Base-by-base conservation (phyloP, 176 grass and related monocot species). In the Luzula sylvatica region DNA sequence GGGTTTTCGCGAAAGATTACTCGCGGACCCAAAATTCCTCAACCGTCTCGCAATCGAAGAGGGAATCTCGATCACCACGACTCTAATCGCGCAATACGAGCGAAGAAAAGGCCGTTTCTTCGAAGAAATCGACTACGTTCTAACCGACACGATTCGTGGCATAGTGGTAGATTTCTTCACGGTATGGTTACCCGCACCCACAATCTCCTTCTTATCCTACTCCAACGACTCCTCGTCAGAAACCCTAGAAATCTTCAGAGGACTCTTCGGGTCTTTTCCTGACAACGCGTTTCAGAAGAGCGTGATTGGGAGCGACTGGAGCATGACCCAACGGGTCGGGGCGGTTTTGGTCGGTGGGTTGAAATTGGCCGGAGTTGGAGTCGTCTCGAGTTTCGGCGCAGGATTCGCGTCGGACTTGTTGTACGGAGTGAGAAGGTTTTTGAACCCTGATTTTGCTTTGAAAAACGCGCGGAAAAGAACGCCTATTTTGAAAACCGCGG, bases 241-340 rank as follows among this genome's bases (percentile, higher is more conserved):
- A 49, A 98, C 76, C 26, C 51, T 98, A 39, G 85, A 98, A 54
- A 67, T 90, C 42, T 23, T 98, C 3, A 98, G 79, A 76, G 90
- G 74, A 11, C 40, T 98, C 62, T 53, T 98, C 35, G 81, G 81
- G 27, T 82, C 92, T 59, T 45, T 98, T 26, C 92, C 92, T 59
- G 92, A 98, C 64, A 98, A 98, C 62, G 85, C 92, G 59, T 98
- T 98, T 55, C 85, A 98, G 75, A 98, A 89, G 66, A 87, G 65
- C 65, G 69, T 67, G 14, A 49, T 72, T 23, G 84, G 30, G 30
- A 83, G 75, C 61, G 74, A 80, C 48, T 98, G 92, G 85, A 79
- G 74, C 71, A 57, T 77, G 22, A 77, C 58, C 44, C 92, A 98
- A 72, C 79, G 92, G 59, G 65, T 98, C 71, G 85, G 78, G 20